Conservation (phyloP, 108 stramenopile species). For the Cyclotella cryptica region DNA sequence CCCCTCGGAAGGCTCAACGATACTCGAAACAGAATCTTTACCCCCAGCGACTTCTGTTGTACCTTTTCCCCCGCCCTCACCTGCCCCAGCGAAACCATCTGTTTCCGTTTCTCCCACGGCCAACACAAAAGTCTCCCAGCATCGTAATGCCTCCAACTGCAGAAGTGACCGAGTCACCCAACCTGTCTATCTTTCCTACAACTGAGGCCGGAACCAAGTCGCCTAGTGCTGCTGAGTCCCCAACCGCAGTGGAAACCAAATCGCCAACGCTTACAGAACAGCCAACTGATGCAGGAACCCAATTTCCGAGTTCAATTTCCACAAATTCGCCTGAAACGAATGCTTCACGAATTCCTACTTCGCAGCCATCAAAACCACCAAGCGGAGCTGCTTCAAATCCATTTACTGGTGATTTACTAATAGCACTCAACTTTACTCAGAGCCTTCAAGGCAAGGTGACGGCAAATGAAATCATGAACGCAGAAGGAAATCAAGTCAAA, state of each 20-base stretch:
- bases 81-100: not conserved
- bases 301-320: conserved; percentile 1
- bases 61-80: not conserved
- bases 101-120: too few species aligned
- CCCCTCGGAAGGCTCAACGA: conserved; percentile 16
- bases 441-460: conserved; percentile 20
- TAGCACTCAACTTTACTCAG: conserved; percentile 26
- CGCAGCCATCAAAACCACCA: conserved; percentile 15
- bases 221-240: not conserved
- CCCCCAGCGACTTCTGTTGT: not conserved
- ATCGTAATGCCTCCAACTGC: not conserved
- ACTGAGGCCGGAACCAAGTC: not conserved
- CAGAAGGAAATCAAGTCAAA: conserved; percentile 36
- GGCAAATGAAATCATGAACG: conserved; percentile 27
- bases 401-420: conserved; percentile 27
- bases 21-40: not conserved
- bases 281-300: not conserved
- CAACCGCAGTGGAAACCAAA: not conserved
- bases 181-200: not conserved
- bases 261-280: not conserved
- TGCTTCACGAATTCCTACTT: conserved; percentile 4
- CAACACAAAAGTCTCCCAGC: too few species aligned
- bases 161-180: not conserved
- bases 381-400: conserved; percentile 1
- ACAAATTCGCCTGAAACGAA: conserved; percentile 1